Evolutionary conservation across 441 rosid species (phyloP), one percentile per base, ranked within the genome.

Genomic region (Lepidium campestre): DNA sequence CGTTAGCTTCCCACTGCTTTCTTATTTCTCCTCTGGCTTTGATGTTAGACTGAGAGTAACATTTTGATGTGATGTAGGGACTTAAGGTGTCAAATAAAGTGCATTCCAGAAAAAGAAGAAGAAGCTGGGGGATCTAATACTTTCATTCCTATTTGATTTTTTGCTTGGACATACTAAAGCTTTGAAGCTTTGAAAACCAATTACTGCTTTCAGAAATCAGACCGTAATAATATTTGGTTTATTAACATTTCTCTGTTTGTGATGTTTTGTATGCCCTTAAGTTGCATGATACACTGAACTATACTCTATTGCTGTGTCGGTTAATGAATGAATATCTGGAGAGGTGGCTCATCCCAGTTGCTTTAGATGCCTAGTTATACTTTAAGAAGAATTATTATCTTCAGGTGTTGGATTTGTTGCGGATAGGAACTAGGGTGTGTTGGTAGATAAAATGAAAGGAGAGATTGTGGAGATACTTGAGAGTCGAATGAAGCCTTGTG

Each of bases 401-500:
- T 62, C 64, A 46, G 49, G 63, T 53, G 62, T 49, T 14, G 7
- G 8, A 10, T 46, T 61, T 73, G 65, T 48, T 54, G 60, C 2
- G 11, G 40, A 14, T 55, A 37, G 23, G 23, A 39, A 15, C 18
- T 6, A 65, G 14, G 20, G 23, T 52, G 13, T 52, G 52, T 22
- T 59, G 27, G 14, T 53, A 11, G 10, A 22, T 7, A 45, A 27
- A 54, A 46, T 35, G 6, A 58, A 37, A 68, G 39, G 34, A 14
- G 55, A 58, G 52, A 52, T 32, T 29, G 57, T 54, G 73, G 53
- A 67, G 31, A 59, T 73, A 27, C 31, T 35, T 44, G 62, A 65
- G 65, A 65, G 72, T 65, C 37, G 29, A 45, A 47, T 31, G 77
- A 67, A 57, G 67, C 35, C 27, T 50, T 59, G 72, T 65, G 71